Percentiles rank a stretch among this genome's conserved stretches.
Evolutionary conservation across 1,139 yeast genomes (phyloP).

Genomic region (Eremothecium gossypii): DNA sequence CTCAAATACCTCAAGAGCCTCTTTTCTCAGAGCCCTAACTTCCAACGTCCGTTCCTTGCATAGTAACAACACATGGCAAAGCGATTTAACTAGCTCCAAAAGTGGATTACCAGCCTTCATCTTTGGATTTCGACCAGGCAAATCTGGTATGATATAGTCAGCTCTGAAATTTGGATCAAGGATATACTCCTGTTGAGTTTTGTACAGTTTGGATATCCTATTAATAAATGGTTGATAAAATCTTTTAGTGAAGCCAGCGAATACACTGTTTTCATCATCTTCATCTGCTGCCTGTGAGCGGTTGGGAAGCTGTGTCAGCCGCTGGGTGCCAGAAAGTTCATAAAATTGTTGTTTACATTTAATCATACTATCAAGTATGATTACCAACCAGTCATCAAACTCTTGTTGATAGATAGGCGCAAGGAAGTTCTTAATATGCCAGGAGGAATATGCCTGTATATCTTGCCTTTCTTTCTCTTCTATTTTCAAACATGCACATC

Average conservation of each 20-base stretch:
- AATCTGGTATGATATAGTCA: conserved; percentile 62
- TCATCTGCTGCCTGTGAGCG: conserved; percentile 35
- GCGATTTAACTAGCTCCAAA: conserved; percentile 64
- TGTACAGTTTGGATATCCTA: conserved; percentile 55
- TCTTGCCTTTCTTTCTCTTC: conserved; percentile 49
- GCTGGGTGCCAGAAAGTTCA: conserved; percentile 42
- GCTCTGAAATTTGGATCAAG: conserved; percentile 53
- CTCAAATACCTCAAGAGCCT: conserved; percentile 61
- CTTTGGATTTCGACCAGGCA: conserved; percentile 54
- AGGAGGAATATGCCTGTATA: conserved; percentile 52
- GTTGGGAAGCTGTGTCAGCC: conserved; percentile 59
- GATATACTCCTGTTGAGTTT: conserved; percentile 64
- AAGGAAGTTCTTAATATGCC: conserved; percentile 73
- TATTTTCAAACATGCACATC: conserved; percentile 60
- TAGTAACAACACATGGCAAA: conserved; percentile 65
- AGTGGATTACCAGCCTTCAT: conserved; percentile 58
- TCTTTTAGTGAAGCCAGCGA: conserved; percentile 33
- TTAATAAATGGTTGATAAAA: conserved; percentile 59
- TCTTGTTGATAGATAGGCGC: conserved; percentile 73
- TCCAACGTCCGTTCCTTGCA: conserved; percentile 61
- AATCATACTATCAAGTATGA: conserved; percentile 64
- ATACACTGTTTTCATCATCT: conserved; percentile 33
- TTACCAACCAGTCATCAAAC: conserved; percentile 78
- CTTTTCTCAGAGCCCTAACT: conserved; percentile 65
- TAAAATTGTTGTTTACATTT: conserved; percentile 39